Percentiles rank a stretch among this genome's conserved stretches.
These are phyloP conservation scores for Chlamydomonas reinhardtii DNA, from an alignment of 163 green algal species.

Conservation along the genomic window DNA sequence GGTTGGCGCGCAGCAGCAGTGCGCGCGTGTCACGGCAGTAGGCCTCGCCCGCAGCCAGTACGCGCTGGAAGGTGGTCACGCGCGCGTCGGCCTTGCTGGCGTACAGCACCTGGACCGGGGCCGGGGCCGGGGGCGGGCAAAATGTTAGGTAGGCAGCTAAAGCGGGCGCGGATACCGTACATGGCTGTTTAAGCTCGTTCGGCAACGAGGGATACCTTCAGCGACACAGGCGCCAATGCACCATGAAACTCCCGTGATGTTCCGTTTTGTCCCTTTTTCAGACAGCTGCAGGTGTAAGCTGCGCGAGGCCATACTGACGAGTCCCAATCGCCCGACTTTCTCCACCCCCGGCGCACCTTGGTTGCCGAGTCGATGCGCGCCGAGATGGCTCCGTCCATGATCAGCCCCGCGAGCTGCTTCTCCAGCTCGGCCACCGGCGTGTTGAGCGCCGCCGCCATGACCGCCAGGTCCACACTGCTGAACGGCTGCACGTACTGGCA, in stretches of 20 bases:
- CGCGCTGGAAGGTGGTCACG: slow-evolving; percentile 69
- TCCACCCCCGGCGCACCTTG: slow-evolving; percentile 66
- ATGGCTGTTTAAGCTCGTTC: too few species aligned
- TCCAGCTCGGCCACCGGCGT: slow-evolving; percentile 72
- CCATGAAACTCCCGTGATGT: too few species aligned
- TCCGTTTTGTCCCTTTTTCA: too few species aligned
- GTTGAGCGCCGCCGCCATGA: slow-evolving; percentile 86
- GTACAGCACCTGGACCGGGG: slow-evolving; percentile 68
- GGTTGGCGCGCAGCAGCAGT: slow-evolving; percentile 49
- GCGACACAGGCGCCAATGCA: too few species aligned
- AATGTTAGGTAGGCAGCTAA: too few species aligned
- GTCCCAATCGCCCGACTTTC: too few species aligned
- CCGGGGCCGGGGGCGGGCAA: neutral
- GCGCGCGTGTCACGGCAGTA: slow-evolving; percentile 71
- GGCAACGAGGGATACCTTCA: too few species aligned
- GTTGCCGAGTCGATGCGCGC: slow-evolving; percentile 86
- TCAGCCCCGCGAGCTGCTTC: slow-evolving; percentile 84
- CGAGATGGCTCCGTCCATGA: slow-evolving; percentile 75
- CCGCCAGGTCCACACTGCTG: slow-evolving; percentile 76
- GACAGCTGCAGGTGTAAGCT: too few species aligned
- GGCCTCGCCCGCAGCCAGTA: slow-evolving; percentile 68
- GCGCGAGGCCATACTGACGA: too few species aligned
- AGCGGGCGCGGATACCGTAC: too few species aligned
- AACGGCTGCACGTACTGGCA: slow-evolving; percentile 87
- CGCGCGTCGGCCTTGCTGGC: slow-evolving; percentile 72